phyloP scores from a whole-genome alignment of 306 rosid species.

The Purshia tridentata region DNA sequence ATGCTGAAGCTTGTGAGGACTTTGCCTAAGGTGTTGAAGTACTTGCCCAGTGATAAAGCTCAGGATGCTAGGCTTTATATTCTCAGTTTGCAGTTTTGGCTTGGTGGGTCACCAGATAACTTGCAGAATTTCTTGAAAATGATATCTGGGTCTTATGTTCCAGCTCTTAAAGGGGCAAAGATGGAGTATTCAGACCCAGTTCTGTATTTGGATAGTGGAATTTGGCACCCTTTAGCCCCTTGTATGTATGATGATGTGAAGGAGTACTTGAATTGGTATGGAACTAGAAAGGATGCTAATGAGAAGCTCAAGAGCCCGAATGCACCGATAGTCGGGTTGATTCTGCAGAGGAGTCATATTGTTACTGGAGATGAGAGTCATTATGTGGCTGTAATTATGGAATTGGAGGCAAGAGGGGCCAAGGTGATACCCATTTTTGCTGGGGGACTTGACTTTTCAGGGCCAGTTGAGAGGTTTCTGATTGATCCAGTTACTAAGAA shows the following conservation, averaged over 20 bases:
- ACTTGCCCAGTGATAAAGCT: slow-evolving; percentile 93
- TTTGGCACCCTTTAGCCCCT: slow-evolving; percentile 99
- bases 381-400: slow-evolving; percentile 97
- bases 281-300: slow-evolving; percentile 83
- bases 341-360: slow-evolving; percentile 95
- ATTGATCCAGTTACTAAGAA: slow-evolving; percentile 80
- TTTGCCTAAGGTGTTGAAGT: slow-evolving; percentile 90
- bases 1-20: slow-evolving; percentile 98
- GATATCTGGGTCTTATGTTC: slow-evolving; percentile 84
- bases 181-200: slow-evolving; percentile 88
- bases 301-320: slow-evolving; percentile 69
- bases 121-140: slow-evolving; percentile 83
- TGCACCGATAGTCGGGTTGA: slow-evolving; percentile 67
- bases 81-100: slow-evolving; percentile 94
- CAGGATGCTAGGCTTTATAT: slow-evolving; percentile 94
- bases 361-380: slow-evolving; percentile 98
- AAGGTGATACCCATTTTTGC: slow-evolving; percentile 92
- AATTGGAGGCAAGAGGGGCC: slow-evolving; percentile 92
- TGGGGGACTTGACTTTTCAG: slow-evolving; percentile 91
- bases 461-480: slow-evolving; percentile 88
- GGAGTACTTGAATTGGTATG: slow-evolving; percentile 98
- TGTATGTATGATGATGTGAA: slow-evolving; percentile 96
- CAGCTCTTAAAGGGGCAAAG: slow-evolving; percentile 69
- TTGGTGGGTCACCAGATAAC: slow-evolving; percentile 95
- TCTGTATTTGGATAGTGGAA: slow-evolving; percentile 80